These are phyloP conservation scores for Polyporus arcularius DNA, from an alignment of 768 basidiomycete genomes.

Conservation along the genomic window DNA sequence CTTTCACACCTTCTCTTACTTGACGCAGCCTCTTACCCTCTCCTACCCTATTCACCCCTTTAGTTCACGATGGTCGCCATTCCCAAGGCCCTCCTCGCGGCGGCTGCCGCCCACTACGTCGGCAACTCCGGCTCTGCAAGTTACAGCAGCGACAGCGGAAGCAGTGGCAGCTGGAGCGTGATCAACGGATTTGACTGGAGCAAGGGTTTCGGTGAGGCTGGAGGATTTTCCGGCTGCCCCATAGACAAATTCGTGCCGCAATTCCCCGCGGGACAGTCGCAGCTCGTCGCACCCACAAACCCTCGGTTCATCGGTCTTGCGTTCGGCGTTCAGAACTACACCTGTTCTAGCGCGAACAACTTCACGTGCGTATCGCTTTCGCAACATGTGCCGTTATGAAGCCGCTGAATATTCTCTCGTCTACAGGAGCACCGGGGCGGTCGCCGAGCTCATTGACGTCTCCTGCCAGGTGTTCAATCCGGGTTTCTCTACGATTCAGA, in stretches of 20 bases:
- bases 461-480: conserved; percentile 27
- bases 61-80: conserved; percentile 19
- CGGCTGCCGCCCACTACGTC: conserved; percentile 9
- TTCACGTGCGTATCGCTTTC: conserved; percentile 41
- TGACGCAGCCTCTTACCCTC: not conserved
- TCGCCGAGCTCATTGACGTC: conserved; percentile 36
- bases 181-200: not conserved
- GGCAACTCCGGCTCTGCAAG: not conserved
- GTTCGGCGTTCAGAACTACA: conserved; percentile 58
- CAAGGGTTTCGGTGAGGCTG: not conserved
- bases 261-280: conserved; percentile 33
- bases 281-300: conserved; percentile 38
- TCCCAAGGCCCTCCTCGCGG: conserved; percentile 13
- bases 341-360: conserved; percentile 39
- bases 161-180: too few relatives aligned
- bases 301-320: conserved; percentile 45
- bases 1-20: not conserved
- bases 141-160: not conserved
- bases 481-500: conserved; percentile 22
- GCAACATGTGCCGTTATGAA: not conserved
- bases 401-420: not conserved
- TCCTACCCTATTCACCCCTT: not conserved
- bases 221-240: conserved; percentile 22
- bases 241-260: conserved; percentile 24
- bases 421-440: conserved; percentile 43